Conservation (phyloP, 1,284 basidiomycete species). For the Xerocomus amazonicus region DNA sequence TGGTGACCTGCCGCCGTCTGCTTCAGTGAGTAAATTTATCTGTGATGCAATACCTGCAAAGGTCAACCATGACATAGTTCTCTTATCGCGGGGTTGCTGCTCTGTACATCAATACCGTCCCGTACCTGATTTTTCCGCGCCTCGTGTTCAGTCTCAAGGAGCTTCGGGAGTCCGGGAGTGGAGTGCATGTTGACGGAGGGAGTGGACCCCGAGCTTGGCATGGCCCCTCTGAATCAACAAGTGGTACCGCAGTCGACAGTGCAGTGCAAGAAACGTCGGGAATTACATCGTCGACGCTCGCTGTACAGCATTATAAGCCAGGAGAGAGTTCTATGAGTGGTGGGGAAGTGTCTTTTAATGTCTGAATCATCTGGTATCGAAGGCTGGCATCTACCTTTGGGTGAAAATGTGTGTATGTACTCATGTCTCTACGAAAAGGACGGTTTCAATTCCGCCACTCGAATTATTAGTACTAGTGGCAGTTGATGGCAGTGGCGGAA, state of each 20-base stretch:
- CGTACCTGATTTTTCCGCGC: constrained; percentile 8
- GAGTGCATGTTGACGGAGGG: neutral
- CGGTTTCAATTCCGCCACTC: too few species aligned
- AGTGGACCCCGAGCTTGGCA: neutral
- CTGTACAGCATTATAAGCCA: too few species aligned
- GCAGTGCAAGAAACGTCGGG: neutral
- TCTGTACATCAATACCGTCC: neutral
- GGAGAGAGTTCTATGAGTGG: neutral
- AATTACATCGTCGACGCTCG: neutral
- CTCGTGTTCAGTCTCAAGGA: constrained; percentile 5
- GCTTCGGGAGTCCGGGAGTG: neutral
- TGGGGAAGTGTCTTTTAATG: neutral
- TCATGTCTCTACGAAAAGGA: too few species aligned
- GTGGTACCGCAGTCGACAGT: neutral
- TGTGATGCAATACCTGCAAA: neutral
- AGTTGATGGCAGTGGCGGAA: too few species aligned
- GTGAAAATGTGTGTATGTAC: too few species aligned
- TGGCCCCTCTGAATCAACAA: neutral
- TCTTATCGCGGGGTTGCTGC: neutral
- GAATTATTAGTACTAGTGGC: too few species aligned
- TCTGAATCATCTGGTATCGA: too few species aligned
- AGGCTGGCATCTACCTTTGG: too few species aligned
- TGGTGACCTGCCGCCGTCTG: neutral
- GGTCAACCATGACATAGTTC: neutral
- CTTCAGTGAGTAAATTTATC: constrained; percentile 1